These are phyloP conservation scores for Aspergillus vadensis DNA, from an alignment of 2,329 filamentous ascomycete genomes.

Conservation along the genomic window DNA sequence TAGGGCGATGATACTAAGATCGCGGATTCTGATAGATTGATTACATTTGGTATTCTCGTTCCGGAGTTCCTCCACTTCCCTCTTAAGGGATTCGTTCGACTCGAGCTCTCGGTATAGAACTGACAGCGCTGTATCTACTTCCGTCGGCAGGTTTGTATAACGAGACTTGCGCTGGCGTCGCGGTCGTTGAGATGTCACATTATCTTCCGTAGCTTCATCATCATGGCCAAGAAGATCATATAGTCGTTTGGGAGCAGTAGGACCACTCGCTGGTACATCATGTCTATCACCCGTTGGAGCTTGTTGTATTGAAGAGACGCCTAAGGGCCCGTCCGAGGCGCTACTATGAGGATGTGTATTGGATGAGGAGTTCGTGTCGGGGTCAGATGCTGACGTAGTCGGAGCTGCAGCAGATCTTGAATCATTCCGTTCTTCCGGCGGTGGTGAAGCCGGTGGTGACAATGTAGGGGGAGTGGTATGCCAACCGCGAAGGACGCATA, in stretches of 20 bases:
- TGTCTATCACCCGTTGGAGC: too few species aligned
- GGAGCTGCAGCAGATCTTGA: neutral
- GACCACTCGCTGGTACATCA: too few species aligned
- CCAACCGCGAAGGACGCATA: neutral
- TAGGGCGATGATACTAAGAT: neutral
- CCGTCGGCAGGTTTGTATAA: neutral
- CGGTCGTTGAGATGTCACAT: neutral
- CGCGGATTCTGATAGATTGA: slow-evolving; percentile 5
- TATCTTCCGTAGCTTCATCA: neutral
- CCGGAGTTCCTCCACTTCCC: neutral
- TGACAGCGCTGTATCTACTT: slow-evolving; percentile 4
- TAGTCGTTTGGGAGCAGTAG: too few species aligned
- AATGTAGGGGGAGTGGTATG: neutral
- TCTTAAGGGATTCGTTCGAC: neutral
- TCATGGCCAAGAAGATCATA: neutral
- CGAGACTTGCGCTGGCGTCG: neutral
- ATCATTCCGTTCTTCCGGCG: neutral
- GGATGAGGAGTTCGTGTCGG: neutral
- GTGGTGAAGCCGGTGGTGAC: neutral
- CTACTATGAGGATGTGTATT: too few species aligned
- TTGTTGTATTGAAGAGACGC: too few species aligned
- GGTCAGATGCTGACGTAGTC: neutral
- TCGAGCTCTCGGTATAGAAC: slow-evolving; percentile 11
- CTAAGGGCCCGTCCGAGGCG: too few species aligned
- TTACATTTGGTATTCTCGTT: neutral